Percentiles rank a stretch among this genome's conserved stretches.
These are phyloP conservation scores for Phaeosphaeria sp. DNA, from an alignment of 2,329 filamentous ascomycete species.

Conservation along the genomic window DNA sequence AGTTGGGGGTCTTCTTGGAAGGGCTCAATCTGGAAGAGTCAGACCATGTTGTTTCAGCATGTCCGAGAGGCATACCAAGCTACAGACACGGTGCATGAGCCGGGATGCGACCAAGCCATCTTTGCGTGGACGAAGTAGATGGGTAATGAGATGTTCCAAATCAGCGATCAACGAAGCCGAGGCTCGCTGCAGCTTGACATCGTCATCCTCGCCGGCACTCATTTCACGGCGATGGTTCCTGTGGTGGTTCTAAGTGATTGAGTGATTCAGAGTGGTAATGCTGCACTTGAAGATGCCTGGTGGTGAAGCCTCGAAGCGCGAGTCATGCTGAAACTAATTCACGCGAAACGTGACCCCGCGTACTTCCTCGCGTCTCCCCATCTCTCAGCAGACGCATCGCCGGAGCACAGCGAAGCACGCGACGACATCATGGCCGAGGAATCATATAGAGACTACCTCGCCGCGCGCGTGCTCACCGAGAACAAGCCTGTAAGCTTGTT, in stretches of 20 bases:
- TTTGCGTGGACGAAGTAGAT: slow-evolving; percentile 47
- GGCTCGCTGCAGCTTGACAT: slow-evolving; percentile 54
- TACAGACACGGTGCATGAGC: slow-evolving; percentile 48
- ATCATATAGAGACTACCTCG: slow-evolving; percentile 73
- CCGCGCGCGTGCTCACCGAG: slow-evolving; percentile 77
- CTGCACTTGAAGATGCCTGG: not conserved
- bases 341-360: slow-evolving; percentile 40
- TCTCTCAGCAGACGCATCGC: not conserved
- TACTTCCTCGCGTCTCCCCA: slow-evolving; percentile 8
- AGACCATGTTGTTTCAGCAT: slow-evolving; percentile 3
- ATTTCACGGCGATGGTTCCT: slow-evolving; percentile 23
- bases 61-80: slow-evolving; percentile 28
- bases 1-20: slow-evolving; percentile 97
- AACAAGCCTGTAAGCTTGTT: slow-evolving; percentile 67
- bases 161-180: slow-evolving; percentile 45
- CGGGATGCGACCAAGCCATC: slow-evolving; percentile 22
- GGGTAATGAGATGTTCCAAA: slow-evolving; percentile 40
- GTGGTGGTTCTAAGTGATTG: not conserved
- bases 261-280: not conserved
- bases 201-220: slow-evolving; percentile 53
- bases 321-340: slow-evolving; percentile 34
- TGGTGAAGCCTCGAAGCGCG: slow-evolving; percentile 16
- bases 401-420: not conserved
- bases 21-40: slow-evolving; percentile 67
- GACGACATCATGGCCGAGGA: slow-evolving; percentile 59